phyloP scores from a whole-genome alignment of 1,139 yeast species.

The Hanseniaspora uvarum region DNA sequence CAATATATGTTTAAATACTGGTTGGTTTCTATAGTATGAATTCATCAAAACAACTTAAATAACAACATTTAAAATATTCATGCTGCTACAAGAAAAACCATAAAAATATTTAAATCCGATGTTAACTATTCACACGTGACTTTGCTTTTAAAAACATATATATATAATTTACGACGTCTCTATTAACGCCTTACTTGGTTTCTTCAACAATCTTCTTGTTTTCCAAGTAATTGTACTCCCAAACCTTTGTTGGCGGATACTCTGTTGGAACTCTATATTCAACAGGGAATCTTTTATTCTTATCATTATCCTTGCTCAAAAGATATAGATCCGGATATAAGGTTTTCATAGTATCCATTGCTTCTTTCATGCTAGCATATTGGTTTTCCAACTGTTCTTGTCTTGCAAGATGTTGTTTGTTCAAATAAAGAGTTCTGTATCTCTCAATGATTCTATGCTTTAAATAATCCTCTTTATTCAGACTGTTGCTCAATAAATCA shows the following conservation, averaged over 20 bases:
- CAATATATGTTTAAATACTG: too few species aligned
- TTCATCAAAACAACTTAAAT: too few species aligned
- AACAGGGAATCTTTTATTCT: constrained; percentile 48
- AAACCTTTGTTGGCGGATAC: constrained; percentile 73
- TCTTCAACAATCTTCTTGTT: constrained; percentile 13
- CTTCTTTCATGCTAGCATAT: constrained; percentile 54
- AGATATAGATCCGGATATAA: constrained; percentile 32
- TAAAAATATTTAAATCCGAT: too few species aligned
- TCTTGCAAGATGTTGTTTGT: constrained; percentile 40
- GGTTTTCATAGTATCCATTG: constrained; percentile 60
- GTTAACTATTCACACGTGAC: too few species aligned
- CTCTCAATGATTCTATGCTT: constrained; percentile 75
- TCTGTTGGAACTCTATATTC: constrained; percentile 85
- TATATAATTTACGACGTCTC: not conserved
- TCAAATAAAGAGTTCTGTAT: constrained; percentile 66
- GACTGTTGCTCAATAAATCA: not conserved
- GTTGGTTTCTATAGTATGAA: too few species aligned
- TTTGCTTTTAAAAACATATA: too few species aligned
- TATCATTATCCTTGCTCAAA: constrained; percentile 30
- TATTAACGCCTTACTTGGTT: too few species aligned
- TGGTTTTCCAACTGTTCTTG: constrained; percentile 47
- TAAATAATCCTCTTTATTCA: constrained; percentile 49
- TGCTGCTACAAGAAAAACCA: too few species aligned
- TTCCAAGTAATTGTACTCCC: constrained; percentile 53
- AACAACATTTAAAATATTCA: too few species aligned